A percentile compares a stretch with the other conserved stretches of the same genome.
Conservation (phyloP, 495 filamentous ascomycete species). For the Terfezia claveryi region DNA sequence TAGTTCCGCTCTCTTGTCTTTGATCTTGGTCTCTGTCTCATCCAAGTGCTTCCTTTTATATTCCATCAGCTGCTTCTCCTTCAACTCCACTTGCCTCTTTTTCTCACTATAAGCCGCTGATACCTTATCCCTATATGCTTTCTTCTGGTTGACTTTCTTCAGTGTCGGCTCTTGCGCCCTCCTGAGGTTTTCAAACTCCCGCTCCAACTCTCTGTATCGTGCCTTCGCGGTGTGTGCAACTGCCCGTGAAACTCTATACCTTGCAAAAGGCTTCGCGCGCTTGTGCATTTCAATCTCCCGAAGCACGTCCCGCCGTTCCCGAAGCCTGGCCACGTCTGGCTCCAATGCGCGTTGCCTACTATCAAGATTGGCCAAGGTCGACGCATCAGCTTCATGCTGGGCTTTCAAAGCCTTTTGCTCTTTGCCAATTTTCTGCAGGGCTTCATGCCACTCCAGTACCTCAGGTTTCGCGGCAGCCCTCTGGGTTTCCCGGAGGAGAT, state of each 20-base stretch:
- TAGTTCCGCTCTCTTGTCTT: conserved; percentile 5
- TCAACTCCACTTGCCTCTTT: conserved; percentile 33
- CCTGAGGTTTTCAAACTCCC: conserved; percentile 34
- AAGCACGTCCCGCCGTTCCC: conserved; percentile 48
- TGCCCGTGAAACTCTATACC: conserved; percentile 29
- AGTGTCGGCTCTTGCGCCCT: conserved; percentile 44
- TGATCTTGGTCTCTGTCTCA: conserved; percentile 6
- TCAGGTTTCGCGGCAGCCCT: conserved; percentile 61
- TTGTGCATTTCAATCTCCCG: conserved; percentile 43
- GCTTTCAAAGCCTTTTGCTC: conserved; percentile 43
- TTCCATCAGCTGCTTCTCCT: conserved; percentile 26
- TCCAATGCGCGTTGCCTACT: conserved; percentile 53
- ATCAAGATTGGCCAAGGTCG: conserved; percentile 41
- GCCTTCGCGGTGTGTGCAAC: conserved; percentile 22
- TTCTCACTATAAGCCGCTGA: conserved; percentile 34
- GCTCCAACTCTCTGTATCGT: conserved; percentile 27
- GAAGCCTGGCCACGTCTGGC: conserved; percentile 63
- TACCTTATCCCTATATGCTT: conserved; percentile 31
- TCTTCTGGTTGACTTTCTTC: conserved; percentile 39
- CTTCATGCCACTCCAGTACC: conserved; percentile 57
- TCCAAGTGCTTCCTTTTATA: conserved; percentile 24
- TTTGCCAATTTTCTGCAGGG: conserved; percentile 45
- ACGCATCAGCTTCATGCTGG: conserved; percentile 35
- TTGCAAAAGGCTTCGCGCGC: conserved; percentile 38
- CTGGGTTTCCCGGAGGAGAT: conserved; percentile 67